Evolutionary conservation across 768 basidiomycete species (phyloP), one percentile per base, ranked within the genome.

Genomic region (Mycena filopes): DNA sequence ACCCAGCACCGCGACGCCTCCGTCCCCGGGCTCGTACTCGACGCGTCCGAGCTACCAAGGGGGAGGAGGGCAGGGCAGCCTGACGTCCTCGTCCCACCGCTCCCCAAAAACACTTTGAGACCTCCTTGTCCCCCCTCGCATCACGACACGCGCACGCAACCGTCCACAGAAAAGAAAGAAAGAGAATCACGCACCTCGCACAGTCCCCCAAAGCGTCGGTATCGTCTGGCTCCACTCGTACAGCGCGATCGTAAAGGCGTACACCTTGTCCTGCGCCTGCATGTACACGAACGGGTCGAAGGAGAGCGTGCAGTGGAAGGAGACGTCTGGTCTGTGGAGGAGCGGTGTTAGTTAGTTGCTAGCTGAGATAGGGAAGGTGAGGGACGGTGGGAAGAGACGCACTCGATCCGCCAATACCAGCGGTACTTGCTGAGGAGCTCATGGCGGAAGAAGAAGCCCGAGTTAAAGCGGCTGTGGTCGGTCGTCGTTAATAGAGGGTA

Each of bases 341-440:
- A n/a, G n/a, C n/a, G n/a, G n/a, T n/a, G n/a, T n/a, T n/a, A 9
- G 40, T 60, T 29, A 47, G 45, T 41, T 18, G 18, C 16, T 10
- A 15, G 2, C 13, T 13, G 9, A 29, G 7, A 28, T 4, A 55
- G 46, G 21, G 28, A 5, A 16, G 2, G n/a, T 46, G 50, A 21
- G 28, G 38, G 48, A n/a, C 20, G 43, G 13, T 15, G 8, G 31
- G n/a, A n/a, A n/a, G n/a, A n/a, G n/a, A n/a, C n/a, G n/a, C n/a
- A n/a, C n/a, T n/a, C 91, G 29, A 94, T 84, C 5, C 92, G 81
- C 92, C 91, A 93, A 75, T 94, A 93, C 82, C 88, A 94, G 58
- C 87, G 82, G 73, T 89, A 92, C 55, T 86, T 79, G 56, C 84
- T 80, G 60, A 94, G 76, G n/a, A 92, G 73, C 12, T 86, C 84